phyloP scores from a whole-genome alignment of 768 basidiomycete genomes.

The Suillus alpinus region DNA sequence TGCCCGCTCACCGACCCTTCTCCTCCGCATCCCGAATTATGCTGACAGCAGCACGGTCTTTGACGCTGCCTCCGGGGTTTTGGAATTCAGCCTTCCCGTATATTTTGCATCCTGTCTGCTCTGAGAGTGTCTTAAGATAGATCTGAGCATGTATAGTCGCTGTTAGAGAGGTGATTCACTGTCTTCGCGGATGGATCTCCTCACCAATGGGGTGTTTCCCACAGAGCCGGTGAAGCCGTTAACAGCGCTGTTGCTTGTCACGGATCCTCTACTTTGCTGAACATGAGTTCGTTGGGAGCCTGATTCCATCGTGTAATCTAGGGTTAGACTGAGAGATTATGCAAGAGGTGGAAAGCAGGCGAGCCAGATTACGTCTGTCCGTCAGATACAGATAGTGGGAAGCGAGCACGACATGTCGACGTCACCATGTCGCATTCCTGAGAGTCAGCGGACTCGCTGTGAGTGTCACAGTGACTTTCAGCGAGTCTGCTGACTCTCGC shows the following conservation, averaged over 20 bases:
- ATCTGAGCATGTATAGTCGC: conserved; percentile 49
- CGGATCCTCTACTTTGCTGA: conserved; percentile 30
- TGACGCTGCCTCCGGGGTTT: conserved; percentile 96
- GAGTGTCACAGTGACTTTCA: not conserved
- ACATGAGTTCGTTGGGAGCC: conserved; percentile 26
- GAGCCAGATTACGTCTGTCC: not conserved
- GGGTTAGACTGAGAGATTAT: not conserved
- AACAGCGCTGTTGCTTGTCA: conserved; percentile 42
- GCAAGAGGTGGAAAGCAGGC: not conserved
- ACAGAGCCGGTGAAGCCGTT: conserved; percentile 85
- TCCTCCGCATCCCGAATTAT: conserved; percentile 85
- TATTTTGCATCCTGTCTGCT: conserved; percentile 78
- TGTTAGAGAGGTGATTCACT: conserved; percentile 5
- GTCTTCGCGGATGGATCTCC: conserved; percentile 19
- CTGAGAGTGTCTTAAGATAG: conserved; percentile 74
- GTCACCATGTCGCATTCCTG: not conserved
- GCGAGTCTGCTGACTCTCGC: not conserved
- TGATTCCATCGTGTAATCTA: conserved; percentile 23
- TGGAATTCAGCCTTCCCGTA: conserved; percentile 98
- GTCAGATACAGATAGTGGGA: not conserved
- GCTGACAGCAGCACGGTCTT: conserved; percentile 93
- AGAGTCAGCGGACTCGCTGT: not conserved
- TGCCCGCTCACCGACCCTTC: conserved; percentile 61
- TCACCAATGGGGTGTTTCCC: conserved; percentile 90
- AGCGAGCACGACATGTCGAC: not conserved